Conservation (phyloP, 2,329 filamentous ascomycete genomes). For the Pseudofabraea citricarpa region DNA sequence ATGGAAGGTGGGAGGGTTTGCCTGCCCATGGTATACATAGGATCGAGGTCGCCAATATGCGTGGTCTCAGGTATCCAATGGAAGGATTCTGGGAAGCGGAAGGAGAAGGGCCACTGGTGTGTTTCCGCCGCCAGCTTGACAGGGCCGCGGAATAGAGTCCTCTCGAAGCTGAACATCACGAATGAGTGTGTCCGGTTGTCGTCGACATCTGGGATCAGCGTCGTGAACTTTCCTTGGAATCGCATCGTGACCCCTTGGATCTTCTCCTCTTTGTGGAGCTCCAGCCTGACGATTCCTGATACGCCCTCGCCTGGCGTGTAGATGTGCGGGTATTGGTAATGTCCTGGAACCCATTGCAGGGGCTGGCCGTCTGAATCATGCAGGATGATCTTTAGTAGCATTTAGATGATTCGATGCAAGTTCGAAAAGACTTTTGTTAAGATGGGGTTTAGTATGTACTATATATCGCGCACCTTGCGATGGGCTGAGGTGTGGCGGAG, state of each 20-base stretch:
- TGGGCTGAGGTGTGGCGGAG: too few species aligned
- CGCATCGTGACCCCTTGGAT: slow-evolving; percentile 3
- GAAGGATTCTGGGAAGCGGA: slow-evolving; percentile 3
- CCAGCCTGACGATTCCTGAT: slow-evolving; percentile 4
- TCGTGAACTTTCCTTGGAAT: slow-evolving; percentile 4
- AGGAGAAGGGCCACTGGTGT: slow-evolving; percentile 7
- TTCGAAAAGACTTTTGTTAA: too few species aligned
- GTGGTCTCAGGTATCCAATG: not conserved
- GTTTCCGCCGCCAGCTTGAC: slow-evolving; percentile 4
- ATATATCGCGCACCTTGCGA: too few species aligned
- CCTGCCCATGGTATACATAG: not conserved
- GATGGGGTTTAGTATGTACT: too few species aligned
- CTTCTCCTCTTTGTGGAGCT: slow-evolving; percentile 1
- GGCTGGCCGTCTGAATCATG: too few species aligned
- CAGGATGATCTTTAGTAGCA: too few species aligned
- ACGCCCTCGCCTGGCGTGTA: slow-evolving; percentile 4
- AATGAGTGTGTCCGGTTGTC: not conserved
- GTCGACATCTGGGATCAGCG: not conserved
- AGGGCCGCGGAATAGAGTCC: slow-evolving; percentile 2
- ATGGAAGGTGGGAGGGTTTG: not conserved
- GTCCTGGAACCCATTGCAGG: too few species aligned
- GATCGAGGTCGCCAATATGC: not conserved
- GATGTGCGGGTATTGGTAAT: too few species aligned
- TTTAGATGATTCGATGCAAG: too few species aligned
- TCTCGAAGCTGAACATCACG: not conserved